phyloP scores from a whole-genome alignment of 1,284 basidiomycete species.

The Pseudozyma tsukubaensis region DNA sequence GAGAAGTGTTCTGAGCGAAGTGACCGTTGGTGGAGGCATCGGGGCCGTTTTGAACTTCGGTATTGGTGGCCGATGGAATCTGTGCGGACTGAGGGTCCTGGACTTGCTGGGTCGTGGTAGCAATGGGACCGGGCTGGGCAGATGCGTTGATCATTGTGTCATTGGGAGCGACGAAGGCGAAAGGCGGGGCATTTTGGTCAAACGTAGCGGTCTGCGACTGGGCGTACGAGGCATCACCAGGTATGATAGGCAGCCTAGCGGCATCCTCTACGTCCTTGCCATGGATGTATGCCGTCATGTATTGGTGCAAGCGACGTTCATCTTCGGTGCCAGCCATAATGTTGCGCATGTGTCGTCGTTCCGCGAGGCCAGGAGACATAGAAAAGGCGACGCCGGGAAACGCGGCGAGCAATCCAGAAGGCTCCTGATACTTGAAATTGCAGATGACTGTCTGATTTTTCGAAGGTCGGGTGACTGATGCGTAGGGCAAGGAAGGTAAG shows the following conservation, averaged over 20 bases:
- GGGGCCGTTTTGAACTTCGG: too few species aligned
- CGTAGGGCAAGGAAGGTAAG: too few species aligned
- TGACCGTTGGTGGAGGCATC: too few species aligned
- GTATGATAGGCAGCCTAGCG: too few species aligned
- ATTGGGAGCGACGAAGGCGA: too few species aligned
- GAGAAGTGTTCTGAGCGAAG: neutral
- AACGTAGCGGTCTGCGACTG: neutral
- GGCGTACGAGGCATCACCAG: too few species aligned
- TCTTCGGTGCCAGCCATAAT: constrained; percentile 8
- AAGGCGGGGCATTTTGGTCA: too few species aligned
- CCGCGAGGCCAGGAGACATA: neutral
- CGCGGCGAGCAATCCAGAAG: neutral
- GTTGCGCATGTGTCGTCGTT: neutral
- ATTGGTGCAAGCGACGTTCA: constrained; percentile 1
- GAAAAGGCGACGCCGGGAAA: constrained; percentile 14
- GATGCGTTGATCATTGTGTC: too few species aligned
- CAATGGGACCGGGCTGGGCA: too few species aligned
- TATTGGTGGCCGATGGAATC: too few species aligned
- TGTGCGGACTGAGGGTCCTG: too few species aligned
- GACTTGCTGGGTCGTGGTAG: too few species aligned
- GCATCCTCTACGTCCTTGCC: neutral
- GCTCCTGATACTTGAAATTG: constrained; percentile 2
- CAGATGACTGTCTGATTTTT: neutral
- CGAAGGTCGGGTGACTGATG: constrained; percentile 6
- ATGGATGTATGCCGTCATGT: constrained; percentile 7